Percentiles rank a stretch among this genome's conserved stretches.
Conservation (phyloP, 208 protist species). For the Wallacemonas collosoma region DNA sequence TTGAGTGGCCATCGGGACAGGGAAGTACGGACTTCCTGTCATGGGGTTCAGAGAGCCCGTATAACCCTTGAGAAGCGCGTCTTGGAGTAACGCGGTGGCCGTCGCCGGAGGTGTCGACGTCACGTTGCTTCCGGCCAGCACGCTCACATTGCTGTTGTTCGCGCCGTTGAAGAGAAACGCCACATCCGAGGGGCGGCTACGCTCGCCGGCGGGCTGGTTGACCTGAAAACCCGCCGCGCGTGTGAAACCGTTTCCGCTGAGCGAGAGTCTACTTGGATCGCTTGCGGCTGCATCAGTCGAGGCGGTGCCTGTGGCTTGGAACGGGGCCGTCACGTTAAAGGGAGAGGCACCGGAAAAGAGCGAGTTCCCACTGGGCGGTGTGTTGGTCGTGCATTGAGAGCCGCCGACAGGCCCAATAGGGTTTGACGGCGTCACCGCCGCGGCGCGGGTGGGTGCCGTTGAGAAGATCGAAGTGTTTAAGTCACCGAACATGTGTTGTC, state of each 20-base stretch:
- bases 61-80: neutral
- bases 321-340: conserved; percentile 1
- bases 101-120: too few relatives aligned
- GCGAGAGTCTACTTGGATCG: neutral
- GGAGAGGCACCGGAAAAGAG: conserved; percentile 1
- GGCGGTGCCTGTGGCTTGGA: neutral
- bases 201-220: neutral
- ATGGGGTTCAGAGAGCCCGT: neutral
- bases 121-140: neutral
- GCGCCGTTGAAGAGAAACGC: neutral
- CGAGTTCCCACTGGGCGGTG: neutral
- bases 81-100: neutral
- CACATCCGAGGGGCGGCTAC: neutral
- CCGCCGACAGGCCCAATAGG: neutral
- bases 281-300: neutral
- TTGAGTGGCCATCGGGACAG: neutral
- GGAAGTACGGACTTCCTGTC: neutral
- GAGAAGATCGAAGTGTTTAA: conserved; percentile 15
- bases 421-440: neutral
- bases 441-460: neutral
- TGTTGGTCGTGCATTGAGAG: neutral
- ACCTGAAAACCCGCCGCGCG: neutral
- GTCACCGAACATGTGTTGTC: conserved; percentile 15
- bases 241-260: neutral
- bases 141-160: neutral